Conservation (phyloP, 2,329 filamentous ascomycete species). For the Cordyceps fumosorosea region DNA sequence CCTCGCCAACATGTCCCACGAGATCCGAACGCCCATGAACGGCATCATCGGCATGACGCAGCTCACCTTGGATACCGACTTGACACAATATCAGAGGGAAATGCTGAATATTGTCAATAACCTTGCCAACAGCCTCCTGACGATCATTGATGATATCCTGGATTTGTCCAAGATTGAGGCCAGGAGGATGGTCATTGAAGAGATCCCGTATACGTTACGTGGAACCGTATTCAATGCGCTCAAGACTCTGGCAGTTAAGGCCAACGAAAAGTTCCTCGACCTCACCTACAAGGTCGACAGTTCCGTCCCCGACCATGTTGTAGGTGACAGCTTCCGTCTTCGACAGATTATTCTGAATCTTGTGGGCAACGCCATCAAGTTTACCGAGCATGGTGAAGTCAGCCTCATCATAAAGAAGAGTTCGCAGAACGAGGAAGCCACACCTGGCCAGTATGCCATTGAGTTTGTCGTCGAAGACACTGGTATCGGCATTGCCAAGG, state of each 20-base stretch:
- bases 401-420: constrained; percentile 77
- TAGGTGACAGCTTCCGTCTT: constrained; percentile 92
- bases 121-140: constrained; percentile 88
- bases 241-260: constrained; percentile 94
- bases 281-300: constrained; percentile 91
- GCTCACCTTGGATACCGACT: constrained; percentile 86
- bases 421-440: constrained; percentile 57
- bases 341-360: constrained; percentile 96
- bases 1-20: constrained; percentile 97
- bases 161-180: constrained; percentile 82
- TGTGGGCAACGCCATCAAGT: constrained; percentile 98
- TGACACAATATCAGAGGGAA: constrained; percentile 92
- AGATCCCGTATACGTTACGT: constrained; percentile 90
- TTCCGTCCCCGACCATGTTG: constrained; percentile 88
- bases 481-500: constrained; percentile 89
- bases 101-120: constrained; percentile 99
- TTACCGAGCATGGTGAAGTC: constrained; percentile 94
- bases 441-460: constrained; percentile 76
- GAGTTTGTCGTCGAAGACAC: constrained; percentile 96
- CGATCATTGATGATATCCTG: constrained; percentile 85
- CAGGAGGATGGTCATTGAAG: constrained; percentile 95
- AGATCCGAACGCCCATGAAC: constrained; percentile 96
- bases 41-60: constrained; percentile 98
- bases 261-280: constrained; percentile 90
- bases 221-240: constrained; percentile 95